Evolutionary conservation across 2,329 filamentous ascomycete species (phyloP).

Genomic region (Sporothrix sp.): DNA sequence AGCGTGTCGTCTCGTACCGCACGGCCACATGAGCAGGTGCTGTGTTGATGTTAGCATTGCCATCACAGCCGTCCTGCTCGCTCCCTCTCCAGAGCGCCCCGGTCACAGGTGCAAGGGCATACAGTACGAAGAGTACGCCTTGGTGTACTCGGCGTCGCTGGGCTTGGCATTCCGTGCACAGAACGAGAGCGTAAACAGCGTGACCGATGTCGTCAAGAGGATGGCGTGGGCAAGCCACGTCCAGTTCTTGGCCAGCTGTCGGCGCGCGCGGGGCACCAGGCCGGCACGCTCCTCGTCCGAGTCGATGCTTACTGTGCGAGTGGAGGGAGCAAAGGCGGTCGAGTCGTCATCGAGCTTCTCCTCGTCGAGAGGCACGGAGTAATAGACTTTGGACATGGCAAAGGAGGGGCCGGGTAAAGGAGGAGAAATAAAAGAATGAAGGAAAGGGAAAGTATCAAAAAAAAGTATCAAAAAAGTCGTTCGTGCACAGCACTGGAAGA

Average conservation of each 20-base stretch:
- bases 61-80: too few species aligned
- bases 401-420: slow-evolving; percentile 13
- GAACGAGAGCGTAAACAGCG: slow-evolving; percentile 32
- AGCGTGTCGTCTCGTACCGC: slow-evolving; percentile 40
- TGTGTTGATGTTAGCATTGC: slow-evolving; percentile 30
- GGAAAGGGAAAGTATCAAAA: background rate
- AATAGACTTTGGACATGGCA: slow-evolving; percentile 28
- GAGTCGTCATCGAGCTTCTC: slow-evolving; percentile 23
- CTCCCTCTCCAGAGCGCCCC: too few species aligned
- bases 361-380: slow-evolving; percentile 28
- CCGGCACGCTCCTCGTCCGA: slow-evolving; percentile 9
- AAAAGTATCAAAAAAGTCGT: background rate
- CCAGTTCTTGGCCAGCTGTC: slow-evolving; percentile 23
- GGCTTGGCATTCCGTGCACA: slow-evolving; percentile 28
- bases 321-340: slow-evolving; percentile 1
- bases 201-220: slow-evolving; percentile 31
- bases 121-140: slow-evolving; percentile 35
- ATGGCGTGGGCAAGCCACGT: slow-evolving; percentile 32
- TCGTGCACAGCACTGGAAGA: slow-evolving; percentile 2
- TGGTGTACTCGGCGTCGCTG: slow-evolving; percentile 26
- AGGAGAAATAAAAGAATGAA: slow-evolving; percentile 3
- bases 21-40: slow-evolving; percentile 36
- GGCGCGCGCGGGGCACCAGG: slow-evolving; percentile 9
- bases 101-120: too few species aligned
- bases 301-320: slow-evolving; percentile 12